Conservation (phyloP, 78 protist genomes). For the slime mould (Dictyostelium discoideum) region DNA sequence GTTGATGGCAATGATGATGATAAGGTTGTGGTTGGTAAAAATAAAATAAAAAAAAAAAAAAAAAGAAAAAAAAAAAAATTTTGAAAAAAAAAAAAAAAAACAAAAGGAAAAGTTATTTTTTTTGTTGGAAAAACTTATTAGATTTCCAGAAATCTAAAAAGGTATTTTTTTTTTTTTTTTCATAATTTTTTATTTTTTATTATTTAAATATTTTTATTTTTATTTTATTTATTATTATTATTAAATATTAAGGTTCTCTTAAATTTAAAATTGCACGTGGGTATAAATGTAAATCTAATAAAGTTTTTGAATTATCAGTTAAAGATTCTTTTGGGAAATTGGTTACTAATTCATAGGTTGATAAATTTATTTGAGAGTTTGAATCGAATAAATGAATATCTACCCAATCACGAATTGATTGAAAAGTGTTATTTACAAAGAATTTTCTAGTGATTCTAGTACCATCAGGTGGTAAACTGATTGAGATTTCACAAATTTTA, state of each 20-base stretch:
- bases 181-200: neutral
- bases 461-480: constrained; percentile 63
- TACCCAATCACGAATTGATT: constrained; percentile 58
- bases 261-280: constrained; percentile 57
- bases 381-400: constrained; percentile 34
- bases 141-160: no score
- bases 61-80: neutral
- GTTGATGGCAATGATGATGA: no score
- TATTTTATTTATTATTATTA: neutral
- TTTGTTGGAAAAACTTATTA: no score
- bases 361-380: neutral
- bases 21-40: no score
- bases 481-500: constrained; percentile 41
- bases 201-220: neutral
- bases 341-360: constrained; percentile 57
- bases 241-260: constrained; percentile 61
- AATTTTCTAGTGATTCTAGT: constrained; percentile 60
- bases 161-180: no score
- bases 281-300: constrained; percentile 36
- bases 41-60: neutral
- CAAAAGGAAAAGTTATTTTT: no score
- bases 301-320: constrained; percentile 52
- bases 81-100: neutral
- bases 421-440: constrained; percentile 32
- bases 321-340: constrained; percentile 52